Conservation (phyloP, 495 filamentous ascomycete species). For the Podospora pseudoanserina region DNA sequence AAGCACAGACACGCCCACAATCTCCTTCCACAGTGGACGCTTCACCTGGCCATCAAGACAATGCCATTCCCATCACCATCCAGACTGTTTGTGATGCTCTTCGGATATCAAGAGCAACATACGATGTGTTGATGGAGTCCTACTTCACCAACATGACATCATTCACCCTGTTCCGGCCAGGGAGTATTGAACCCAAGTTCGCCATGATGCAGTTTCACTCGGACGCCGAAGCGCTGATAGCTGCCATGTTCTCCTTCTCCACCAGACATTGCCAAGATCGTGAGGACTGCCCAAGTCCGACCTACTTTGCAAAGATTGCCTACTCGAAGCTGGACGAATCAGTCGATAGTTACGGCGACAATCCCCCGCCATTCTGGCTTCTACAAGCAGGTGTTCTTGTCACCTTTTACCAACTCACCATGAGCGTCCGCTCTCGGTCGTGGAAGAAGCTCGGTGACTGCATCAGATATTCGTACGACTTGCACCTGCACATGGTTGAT, state of each 20-base stretch:
- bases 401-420: constrained; percentile 28
- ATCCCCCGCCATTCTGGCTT: constrained; percentile 27
- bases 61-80: constrained; percentile 3
- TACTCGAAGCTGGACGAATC: constrained; percentile 21
- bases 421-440: constrained; percentile 28
- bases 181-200: constrained; percentile 28
- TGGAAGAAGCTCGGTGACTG: constrained; percentile 34
- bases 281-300: constrained; percentile 10
- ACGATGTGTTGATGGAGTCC: constrained; percentile 20
- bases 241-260: constrained; percentile 30
- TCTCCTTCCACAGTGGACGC: constrained; percentile 19
- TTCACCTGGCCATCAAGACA: background rate
- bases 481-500: constrained; percentile 31
- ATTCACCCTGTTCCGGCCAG: constrained; percentile 28
- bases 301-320: constrained; percentile 25
- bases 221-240: constrained; percentile 29
- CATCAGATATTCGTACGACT: constrained; percentile 33
- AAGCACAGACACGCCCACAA: constrained; percentile 20
- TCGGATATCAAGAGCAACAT: constrained; percentile 14
- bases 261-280: constrained; percentile 16
- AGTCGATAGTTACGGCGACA: constrained; percentile 27
- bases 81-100: constrained; percentile 14
- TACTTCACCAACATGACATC: constrained; percentile 35
- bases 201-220: constrained; percentile 17
- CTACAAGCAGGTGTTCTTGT: constrained; percentile 30